These are phyloP conservation scores for Lichtheimia ramosa DNA, from an alignment of 371 early-diverging fungal species.

Conservation along the genomic window DNA sequence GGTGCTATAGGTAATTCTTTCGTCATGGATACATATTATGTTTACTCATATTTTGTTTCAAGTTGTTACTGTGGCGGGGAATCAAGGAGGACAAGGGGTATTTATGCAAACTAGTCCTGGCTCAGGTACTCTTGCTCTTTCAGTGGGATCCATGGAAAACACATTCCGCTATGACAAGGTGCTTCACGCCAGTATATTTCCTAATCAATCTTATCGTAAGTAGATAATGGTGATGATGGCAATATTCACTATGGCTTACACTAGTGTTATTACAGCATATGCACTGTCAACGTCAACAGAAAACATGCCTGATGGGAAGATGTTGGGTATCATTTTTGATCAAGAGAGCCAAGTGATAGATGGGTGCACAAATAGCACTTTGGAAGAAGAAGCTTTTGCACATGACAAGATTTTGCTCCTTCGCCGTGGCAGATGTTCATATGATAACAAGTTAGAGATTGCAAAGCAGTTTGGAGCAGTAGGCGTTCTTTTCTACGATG, in stretches of 20 bases:
- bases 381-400: conserved; percentile 7
- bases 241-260: background rate
- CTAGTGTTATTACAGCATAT: conserved; percentile 20
- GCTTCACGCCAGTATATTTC: conserved; percentile 12
- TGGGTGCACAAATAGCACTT: conserved; percentile 2
- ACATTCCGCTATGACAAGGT: conserved; percentile 18
- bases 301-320: conserved; percentile 23
- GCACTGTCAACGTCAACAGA: conserved; percentile 22
- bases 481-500: conserved; percentile 55
- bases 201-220: conserved; percentile 26
- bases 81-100: conserved; percentile 54
- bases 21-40: no score
- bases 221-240: background rate
- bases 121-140: conserved; percentile 43
- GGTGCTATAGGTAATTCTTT: conserved; percentile 23
- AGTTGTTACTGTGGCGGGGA: conserved; percentile 62
- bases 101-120: conserved; percentile 48
- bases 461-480: conserved; percentile 46
- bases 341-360: background rate
- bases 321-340: conserved; percentile 15
- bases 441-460: conserved; percentile 34
- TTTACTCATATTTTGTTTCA: background rate
- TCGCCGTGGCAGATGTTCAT: conserved; percentile 54
- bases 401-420: conserved; percentile 43
- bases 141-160: conserved; percentile 66